Conservation (phyloP, 106 monocot species). For the Dendrobium catenatum region DNA sequence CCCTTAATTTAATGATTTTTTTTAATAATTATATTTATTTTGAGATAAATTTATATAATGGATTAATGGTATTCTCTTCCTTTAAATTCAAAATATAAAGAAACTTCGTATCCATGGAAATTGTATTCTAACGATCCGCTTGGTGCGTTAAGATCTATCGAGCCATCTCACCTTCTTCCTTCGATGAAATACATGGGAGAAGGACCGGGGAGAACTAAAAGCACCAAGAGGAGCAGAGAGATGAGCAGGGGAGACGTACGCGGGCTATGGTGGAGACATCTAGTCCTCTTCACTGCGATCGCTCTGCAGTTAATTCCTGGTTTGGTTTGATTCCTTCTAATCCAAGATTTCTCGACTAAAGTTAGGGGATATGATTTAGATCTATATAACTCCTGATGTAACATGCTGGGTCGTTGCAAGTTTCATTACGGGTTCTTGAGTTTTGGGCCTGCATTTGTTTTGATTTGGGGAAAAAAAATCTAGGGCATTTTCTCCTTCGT, state of each 20-base stretch:
- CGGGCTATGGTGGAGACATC: not conserved
- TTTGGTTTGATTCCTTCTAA: not conserved
- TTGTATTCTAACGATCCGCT: too few relatives aligned
- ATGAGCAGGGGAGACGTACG: not conserved
- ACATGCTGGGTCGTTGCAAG: not conserved
- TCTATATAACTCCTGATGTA: not conserved
- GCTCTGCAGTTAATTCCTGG: conserved; percentile 6
- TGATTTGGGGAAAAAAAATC: not conserved
- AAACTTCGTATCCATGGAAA: too few relatives aligned
- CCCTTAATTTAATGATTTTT: too few relatives aligned
- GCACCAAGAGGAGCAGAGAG: not conserved
- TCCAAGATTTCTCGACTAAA: not conserved
- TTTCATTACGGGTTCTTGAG: not conserved
- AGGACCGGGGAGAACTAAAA: not conserved
- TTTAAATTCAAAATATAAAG: too few relatives aligned
- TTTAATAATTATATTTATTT: too few relatives aligned
- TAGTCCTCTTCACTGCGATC: not conserved
- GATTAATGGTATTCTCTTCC: too few relatives aligned
- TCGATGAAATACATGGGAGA: too few relatives aligned
- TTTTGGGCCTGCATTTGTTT: not conserved
- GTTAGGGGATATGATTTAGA: not conserved
- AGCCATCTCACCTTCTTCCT: too few relatives aligned
- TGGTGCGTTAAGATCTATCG: too few relatives aligned
- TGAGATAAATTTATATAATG: too few relatives aligned
- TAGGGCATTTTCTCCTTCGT: not conserved